Evolutionary conservation across 2,329 filamentous ascomycete genomes (phyloP).

Genomic region (Colletotrichum liaoningense): DNA sequence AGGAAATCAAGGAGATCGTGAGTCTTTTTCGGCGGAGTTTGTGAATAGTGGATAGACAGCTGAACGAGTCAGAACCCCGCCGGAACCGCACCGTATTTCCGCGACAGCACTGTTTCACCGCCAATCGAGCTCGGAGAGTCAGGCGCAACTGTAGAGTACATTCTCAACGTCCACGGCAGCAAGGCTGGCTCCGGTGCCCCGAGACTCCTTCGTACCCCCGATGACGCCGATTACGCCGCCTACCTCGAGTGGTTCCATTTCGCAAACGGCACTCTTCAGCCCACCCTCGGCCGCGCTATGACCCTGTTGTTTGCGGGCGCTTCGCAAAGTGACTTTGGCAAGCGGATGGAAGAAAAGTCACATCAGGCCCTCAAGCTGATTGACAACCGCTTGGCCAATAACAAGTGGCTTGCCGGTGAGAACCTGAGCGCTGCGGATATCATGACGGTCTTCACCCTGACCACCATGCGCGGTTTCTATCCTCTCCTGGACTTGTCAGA

Average conservation of each 20-base stretch:
- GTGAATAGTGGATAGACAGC: background rate
- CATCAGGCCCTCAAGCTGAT: slow-evolving; percentile 46
- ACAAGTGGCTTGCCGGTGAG: slow-evolving; percentile 68
- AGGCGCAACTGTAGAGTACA: slow-evolving; percentile 71
- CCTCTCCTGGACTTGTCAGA: slow-evolving; percentile 51
- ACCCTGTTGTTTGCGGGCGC: slow-evolving; percentile 40
- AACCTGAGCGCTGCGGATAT: slow-evolving; percentile 75
- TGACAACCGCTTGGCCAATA: slow-evolving; percentile 59
- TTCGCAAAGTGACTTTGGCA: slow-evolving; percentile 27
- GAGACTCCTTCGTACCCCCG: slow-evolving; percentile 52
- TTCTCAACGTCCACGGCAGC: slow-evolving; percentile 62
- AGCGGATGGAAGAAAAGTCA: slow-evolving; percentile 2
- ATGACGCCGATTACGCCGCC: slow-evolving; percentile 63
- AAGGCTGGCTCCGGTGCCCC: slow-evolving; percentile 47
- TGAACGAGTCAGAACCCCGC: slow-evolving; percentile 51
- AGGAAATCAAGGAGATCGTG: slow-evolving; percentile 29
- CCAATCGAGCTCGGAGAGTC: slow-evolving; percentile 62
- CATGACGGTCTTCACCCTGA: slow-evolving; percentile 71
- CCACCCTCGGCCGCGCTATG: slow-evolving; percentile 51
- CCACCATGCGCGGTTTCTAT: slow-evolving; percentile 68
- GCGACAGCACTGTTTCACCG: slow-evolving; percentile 61
- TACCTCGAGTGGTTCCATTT: slow-evolving; percentile 76
- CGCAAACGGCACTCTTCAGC: slow-evolving; percentile 57
- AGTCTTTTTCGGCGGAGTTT: background rate
- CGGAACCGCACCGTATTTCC: slow-evolving; percentile 70